Evolutionary conservation across 306 rosid species (phyloP).

Genomic region (Crataegus laevigata): DNA sequence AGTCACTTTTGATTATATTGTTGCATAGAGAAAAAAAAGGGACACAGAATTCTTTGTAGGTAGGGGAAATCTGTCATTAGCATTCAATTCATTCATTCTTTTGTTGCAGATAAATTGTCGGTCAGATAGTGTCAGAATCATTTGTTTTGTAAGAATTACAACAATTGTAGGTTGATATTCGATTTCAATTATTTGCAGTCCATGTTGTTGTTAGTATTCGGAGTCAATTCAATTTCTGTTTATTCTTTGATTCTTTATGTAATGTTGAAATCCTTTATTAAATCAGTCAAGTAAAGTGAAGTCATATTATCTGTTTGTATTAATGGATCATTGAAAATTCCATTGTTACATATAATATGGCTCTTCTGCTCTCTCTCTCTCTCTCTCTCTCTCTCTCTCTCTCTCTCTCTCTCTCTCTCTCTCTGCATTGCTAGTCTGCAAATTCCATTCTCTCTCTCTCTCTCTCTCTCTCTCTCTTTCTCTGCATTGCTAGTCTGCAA

Average conservation of each 20-base stretch:
- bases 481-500: not conserved
- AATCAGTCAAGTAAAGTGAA: not conserved
- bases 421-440: not conserved
- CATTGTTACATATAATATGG: constrained; percentile 16
- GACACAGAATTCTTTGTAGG: constrained; percentile 64
- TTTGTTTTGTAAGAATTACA: constrained; percentile 31
- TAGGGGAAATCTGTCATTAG: constrained; percentile 26
- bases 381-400: not conserved
- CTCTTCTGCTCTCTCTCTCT: not conserved
- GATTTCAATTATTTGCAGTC: constrained; percentile 22
- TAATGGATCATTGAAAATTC: constrained; percentile 1
- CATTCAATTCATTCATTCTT: constrained; percentile 69
- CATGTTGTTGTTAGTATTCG: constrained; percentile 14
- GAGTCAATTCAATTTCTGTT: constrained; percentile 27
- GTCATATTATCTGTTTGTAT: not conserved
- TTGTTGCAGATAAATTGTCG: constrained; percentile 55
- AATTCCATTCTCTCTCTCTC: not conserved
- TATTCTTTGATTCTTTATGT: constrained; percentile 56
- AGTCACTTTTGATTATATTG: constrained; percentile 6
- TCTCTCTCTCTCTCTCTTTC: not conserved
- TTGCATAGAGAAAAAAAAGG: constrained; percentile 28
- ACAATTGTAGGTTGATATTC: constrained; percentile 14
- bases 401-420: not conserved
- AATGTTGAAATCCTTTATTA: constrained; percentile 36
- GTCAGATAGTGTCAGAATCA: constrained; percentile 26